Evolutionary conservation across 352 stramenopile genomes (phyloP).

Genomic region (Peronosclerospora sorghi): DNA sequence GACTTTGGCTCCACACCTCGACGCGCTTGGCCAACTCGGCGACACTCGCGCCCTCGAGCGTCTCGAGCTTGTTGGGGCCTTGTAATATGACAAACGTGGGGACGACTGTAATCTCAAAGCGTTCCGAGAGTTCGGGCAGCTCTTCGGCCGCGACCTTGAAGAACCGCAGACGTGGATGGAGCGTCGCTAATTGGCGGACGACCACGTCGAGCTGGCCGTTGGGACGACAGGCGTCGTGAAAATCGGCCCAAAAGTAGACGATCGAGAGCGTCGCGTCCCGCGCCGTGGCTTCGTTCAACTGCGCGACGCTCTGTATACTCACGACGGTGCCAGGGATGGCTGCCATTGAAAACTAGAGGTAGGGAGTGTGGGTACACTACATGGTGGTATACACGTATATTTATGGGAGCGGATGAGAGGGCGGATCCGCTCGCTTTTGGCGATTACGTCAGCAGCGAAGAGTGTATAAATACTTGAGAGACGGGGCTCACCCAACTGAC

Average conservation of each 20-base stretch:
- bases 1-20: constrained; percentile 74
- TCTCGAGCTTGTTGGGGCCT: constrained; percentile 64
- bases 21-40: constrained; percentile 75
- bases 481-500: no score
- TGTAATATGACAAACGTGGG: constrained; percentile 90
- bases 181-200: constrained; percentile 63
- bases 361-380: no score
- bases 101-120: constrained; percentile 87
- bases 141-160: constrained; percentile 82
- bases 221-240: constrained; percentile 68
- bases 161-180: constrained; percentile 78
- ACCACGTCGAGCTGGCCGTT: constrained; percentile 82
- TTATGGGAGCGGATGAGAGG: no score
- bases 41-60: constrained; percentile 77
- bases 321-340: constrained; percentile 50
- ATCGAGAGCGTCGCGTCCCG: constrained; percentile 70
- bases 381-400: no score
- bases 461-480: no score
- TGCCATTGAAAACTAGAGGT: constrained; percentile 17
- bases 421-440: no score
- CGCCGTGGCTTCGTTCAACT: constrained; percentile 70
- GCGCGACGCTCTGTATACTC: constrained; percentile 49
- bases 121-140: constrained; percentile 71
- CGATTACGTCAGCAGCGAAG: no score
- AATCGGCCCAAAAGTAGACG: constrained; percentile 80